Conservation (phyloP, 495 filamentous ascomycete species). For the Articulospora tetracladia region DNA sequence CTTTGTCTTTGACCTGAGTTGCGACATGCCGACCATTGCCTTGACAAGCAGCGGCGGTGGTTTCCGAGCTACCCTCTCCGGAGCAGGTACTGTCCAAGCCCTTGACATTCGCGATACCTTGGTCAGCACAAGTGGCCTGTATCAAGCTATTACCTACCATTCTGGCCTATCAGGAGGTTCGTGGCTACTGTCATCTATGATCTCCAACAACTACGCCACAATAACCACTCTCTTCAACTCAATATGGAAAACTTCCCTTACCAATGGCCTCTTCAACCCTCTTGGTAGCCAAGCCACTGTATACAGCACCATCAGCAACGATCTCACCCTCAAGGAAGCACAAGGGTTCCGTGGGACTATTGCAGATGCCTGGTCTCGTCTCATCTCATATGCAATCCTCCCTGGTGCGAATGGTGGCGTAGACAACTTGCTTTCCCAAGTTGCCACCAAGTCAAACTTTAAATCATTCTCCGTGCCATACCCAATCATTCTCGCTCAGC, state of each 20-base stretch:
- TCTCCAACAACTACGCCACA: conserved; percentile 7
- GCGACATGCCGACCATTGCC: conserved; percentile 11
- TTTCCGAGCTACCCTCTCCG: conserved; percentile 5
- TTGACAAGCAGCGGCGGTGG: conserved; percentile 16
- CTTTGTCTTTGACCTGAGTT: neutral
- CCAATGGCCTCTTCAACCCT: conserved; percentile 28
- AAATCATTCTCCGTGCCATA: conserved; percentile 11
- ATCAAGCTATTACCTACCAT: conserved; percentile 10
- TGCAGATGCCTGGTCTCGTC: conserved; percentile 8
- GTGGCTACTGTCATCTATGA: conserved; percentile 8
- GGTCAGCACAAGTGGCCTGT: conserved; percentile 9
- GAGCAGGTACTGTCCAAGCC: conserved; percentile 10
- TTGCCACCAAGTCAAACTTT: conserved; percentile 10
- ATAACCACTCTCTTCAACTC: neutral
- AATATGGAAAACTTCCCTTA: conserved; percentile 33
- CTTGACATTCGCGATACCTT: conserved; percentile 3
- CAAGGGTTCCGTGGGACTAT: conserved; percentile 5
- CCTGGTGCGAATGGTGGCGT: conserved; percentile 11
- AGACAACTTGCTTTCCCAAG: conserved; percentile 5
- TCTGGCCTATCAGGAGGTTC: conserved; percentile 15
- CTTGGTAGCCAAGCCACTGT: conserved; percentile 1
- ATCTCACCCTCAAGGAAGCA: conserved; percentile 6
- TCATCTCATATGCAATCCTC: conserved; percentile 10
- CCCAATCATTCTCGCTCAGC: conserved; percentile 7
- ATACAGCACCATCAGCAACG: neutral